phyloP scores from a whole-genome alignment of 306 rosid genomes.

The Trifolium dubium region DNA sequence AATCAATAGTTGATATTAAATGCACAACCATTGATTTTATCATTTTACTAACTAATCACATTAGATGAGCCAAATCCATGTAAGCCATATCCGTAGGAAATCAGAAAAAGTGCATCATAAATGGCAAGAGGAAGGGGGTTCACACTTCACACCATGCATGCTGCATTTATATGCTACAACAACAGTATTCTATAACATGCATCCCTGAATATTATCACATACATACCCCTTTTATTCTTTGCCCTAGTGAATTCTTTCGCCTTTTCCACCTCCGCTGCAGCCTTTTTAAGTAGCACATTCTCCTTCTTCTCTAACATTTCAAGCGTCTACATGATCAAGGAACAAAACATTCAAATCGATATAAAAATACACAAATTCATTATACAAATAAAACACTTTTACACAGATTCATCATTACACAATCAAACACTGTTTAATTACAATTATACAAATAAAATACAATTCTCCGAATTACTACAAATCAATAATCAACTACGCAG shows the following conservation, averaged over 20 bases:
- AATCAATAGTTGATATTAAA: no score
- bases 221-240: slow-evolving; percentile 85
- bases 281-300: slow-evolving; percentile 82
- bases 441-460: background rate
- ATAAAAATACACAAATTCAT: no score
- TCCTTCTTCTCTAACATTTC: slow-evolving; percentile 99
- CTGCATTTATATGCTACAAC: no score
- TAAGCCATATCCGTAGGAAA: no score
- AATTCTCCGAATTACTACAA: background rate
- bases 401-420: background rate
- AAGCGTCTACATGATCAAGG: slow-evolving; percentile 69
- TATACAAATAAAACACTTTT: no score
- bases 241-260: slow-evolving; percentile 86
- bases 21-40: no score
- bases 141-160: no score
- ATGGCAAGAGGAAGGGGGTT: no score
- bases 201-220: slow-evolving; percentile 40
- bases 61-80: no score
- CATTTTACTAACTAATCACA: no score
- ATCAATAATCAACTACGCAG: background rate
- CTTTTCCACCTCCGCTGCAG: slow-evolving; percentile 79
- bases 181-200: slow-evolving; percentile 7
- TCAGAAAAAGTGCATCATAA: no score
- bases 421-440: background rate
- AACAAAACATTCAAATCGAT: background rate